phyloP scores from a whole-genome alignment of 2,329 filamentous ascomycete genomes.

The Calonectria hawksworthii region DNA sequence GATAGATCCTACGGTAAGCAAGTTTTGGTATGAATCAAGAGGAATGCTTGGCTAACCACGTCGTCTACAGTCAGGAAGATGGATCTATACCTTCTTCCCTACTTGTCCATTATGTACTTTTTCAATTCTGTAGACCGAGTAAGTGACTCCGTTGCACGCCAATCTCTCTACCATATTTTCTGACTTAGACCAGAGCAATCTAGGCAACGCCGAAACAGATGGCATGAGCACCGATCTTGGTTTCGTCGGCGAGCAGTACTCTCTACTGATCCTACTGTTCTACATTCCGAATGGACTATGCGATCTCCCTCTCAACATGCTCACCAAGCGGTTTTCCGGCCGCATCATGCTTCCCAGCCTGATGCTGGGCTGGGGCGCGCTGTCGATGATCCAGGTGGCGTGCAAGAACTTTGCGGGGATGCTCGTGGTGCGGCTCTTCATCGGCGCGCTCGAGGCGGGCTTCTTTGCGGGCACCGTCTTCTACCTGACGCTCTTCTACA shows the following conservation, averaged over 20 bases:
- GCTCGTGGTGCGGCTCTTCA: constrained; percentile 58
- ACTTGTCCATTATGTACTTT: constrained; percentile 55
- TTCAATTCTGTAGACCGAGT: constrained; percentile 40
- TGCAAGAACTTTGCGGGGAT: constrained; percentile 61
- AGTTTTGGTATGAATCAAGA: not conserved
- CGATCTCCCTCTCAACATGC: constrained; percentile 63
- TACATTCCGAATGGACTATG: constrained; percentile 65
- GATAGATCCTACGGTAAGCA: constrained; percentile 19
- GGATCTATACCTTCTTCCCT: constrained; percentile 58
- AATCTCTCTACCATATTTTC: not conserved
- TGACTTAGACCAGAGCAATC: constrained; percentile 52
- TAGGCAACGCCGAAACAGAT: constrained; percentile 66
- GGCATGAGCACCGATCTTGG: constrained; percentile 54
- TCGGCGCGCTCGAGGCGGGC: constrained; percentile 60
- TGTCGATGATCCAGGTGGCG: constrained; percentile 59
- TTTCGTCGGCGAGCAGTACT: constrained; percentile 59
- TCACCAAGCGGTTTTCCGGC: constrained; percentile 61
- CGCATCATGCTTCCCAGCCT: constrained; percentile 49
- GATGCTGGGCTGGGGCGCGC: constrained; percentile 60
- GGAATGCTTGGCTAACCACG: not conserved
- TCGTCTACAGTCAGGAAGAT: constrained; percentile 51
- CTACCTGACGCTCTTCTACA: constrained; percentile 66
- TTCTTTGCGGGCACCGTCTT: constrained; percentile 65
- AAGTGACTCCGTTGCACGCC: not conserved
- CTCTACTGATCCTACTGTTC: constrained; percentile 62